phyloP scores from a whole-genome alignment of 345 rosid species.

The Laguncularia racemosa region DNA sequence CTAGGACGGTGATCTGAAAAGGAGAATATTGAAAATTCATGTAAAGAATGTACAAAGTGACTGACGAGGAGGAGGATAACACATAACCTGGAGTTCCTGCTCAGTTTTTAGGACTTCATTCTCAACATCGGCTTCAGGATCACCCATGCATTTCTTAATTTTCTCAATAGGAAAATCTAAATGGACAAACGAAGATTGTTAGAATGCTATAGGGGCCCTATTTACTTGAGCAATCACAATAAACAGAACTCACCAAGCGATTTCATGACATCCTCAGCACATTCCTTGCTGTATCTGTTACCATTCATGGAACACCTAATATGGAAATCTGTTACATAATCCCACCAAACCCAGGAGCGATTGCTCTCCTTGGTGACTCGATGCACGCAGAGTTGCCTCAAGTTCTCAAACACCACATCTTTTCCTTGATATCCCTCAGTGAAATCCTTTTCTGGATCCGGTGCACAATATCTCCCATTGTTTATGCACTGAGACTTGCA shows the following conservation, averaged over 20 bases:
- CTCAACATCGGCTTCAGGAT: conserved; percentile 85
- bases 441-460: conserved; percentile 92
- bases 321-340: conserved; percentile 90
- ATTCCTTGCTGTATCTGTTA: conserved; percentile 76
- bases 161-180: conserved; percentile 69
- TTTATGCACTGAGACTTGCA: conserved; percentile 98
- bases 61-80: background rate
- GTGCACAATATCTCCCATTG: conserved; percentile 91
- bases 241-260: conserved; percentile 60
- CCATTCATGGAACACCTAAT: conserved; percentile 93
- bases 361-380: conserved; percentile 63
- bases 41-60: no score
- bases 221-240: background rate
- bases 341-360: conserved; percentile 97
- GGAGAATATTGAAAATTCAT: background rate
- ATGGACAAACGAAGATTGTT: conserved; percentile 1
- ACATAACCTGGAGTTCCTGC: conserved; percentile 62
- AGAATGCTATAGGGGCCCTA: no score
- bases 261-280: conserved; percentile 69
- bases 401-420: conserved; percentile 85
- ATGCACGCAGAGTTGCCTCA: conserved; percentile 96
- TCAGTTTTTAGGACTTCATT: conserved; percentile 73
- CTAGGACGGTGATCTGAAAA: background rate
- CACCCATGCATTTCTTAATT: conserved; percentile 82
- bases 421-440: conserved; percentile 78